phyloP scores from a whole-genome alignment of 148 eudicot species.

The Camellia lanceoleosa region DNA sequence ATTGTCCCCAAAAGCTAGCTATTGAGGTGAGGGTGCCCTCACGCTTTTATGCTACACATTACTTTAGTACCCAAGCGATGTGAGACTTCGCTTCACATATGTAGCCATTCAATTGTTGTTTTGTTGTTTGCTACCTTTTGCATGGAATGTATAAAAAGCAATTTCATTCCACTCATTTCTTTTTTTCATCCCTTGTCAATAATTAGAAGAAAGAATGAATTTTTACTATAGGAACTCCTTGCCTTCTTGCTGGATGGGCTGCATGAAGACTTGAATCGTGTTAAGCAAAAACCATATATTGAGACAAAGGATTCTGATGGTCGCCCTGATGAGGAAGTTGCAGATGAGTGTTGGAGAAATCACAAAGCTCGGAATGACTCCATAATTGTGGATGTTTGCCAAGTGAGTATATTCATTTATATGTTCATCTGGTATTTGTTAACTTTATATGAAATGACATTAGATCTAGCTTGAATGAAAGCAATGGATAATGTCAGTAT shows the following conservation, averaged over 20 bases:
- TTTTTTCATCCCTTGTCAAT: neutral
- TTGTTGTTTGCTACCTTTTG: neutral
- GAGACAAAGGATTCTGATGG: slow-evolving; percentile 85
- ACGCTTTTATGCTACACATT: too few species aligned
- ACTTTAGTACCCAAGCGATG: too few species aligned
- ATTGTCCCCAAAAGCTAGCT: too few species aligned
- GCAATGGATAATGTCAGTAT: neutral
- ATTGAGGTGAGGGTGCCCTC: too few species aligned
- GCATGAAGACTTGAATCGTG: slow-evolving; percentile 96
- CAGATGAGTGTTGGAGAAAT: slow-evolving; percentile 86
- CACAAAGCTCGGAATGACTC: slow-evolving; percentile 92
- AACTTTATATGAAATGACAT: neutral
- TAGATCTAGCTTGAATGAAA: neutral
- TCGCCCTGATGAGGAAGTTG: slow-evolving; percentile 83
- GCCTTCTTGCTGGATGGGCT: slow-evolving; percentile 92
- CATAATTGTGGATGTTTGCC: slow-evolving; percentile 79
- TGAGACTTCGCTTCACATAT: too few species aligned
- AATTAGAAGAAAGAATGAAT: neutral
- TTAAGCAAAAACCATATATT: slow-evolving; percentile 81
- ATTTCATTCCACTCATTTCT: neutral
- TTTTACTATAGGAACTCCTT: slow-evolving; percentile 67
- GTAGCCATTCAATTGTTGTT: slow-evolving; percentile 1
- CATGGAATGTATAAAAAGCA: neutral
- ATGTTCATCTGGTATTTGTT: neutral
- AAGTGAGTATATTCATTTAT: slow-evolving; percentile 37